Base-by-base conservation (phyloP, 345 rosid genomes). In the Eucalyptus victrix region DNA sequence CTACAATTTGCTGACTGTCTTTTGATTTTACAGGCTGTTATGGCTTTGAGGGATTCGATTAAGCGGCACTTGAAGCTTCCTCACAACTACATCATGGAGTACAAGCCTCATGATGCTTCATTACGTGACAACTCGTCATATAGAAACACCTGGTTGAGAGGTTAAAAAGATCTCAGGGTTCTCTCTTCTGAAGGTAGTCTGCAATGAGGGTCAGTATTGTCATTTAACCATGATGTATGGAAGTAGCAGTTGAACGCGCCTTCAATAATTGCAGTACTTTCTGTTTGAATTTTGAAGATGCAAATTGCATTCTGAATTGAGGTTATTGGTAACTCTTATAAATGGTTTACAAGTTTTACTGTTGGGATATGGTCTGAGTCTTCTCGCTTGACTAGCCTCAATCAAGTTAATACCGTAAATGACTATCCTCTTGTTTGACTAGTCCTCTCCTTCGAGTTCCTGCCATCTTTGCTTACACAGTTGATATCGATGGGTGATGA, bases 71-170 rank as follows among this genome's bases (percentile, higher is more conserved):
- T 97, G 90, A 97, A 97, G 94, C 95, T 97, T 88, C 99, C 98
- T 86, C 97, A 96, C 89, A 89, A 95, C 86, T 98, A 97, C 91
- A 96, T 97, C 23, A 97, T 98, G 99, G 99, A 98, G 88, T 97
- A 97, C 97, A 97, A 98, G 95, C 95, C 97, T 87, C 99, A 96
- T 8, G 97, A 98, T 90, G 98, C 99, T 88, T 98, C 98, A 58
- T 93, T 98, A 49, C 98, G 97, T 2, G 99, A 97, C 93, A 96
- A 95, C 90, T 97, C 99, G 1, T 98, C 99, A 17, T 97, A 96
- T 86, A 93, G 99, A 65, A 98, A 98, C 94, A 95, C 99, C 42
- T 96, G 99, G 99, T 92, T 98, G 95, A 95, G 98, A 93, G 99
- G 99, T 87, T 98, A 94, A 91, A 89, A 40, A 67, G 80, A 76